phyloP scores from a whole-genome alignment of 2,329 filamentous ascomycete genomes.

The Cercospora sp. region DNA sequence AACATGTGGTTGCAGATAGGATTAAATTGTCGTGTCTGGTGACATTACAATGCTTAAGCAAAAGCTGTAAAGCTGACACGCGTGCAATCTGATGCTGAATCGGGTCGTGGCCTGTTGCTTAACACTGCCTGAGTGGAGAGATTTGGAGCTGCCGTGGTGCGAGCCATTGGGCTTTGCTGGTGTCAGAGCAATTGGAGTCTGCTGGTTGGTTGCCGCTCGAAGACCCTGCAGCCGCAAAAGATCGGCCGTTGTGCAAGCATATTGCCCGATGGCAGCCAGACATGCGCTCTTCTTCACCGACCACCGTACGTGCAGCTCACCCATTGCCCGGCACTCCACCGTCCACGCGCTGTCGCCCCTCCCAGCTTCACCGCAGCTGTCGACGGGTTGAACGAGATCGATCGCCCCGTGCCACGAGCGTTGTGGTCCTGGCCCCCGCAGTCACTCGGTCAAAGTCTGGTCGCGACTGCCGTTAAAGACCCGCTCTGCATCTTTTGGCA shows the following conservation, averaged over 20 bases:
- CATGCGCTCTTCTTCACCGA: constrained; percentile 1
- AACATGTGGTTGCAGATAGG: neutral
- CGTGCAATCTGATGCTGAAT: neutral
- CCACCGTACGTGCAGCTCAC: neutral
- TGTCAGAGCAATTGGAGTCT: neutral
- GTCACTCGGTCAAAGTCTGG: constrained; percentile 1
- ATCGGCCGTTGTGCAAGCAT: constrained; percentile 2
- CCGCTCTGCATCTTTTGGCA: constrained; percentile 1
- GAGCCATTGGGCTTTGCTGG: neutral
- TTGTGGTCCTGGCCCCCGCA: neutral
- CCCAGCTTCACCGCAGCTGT: neutral
- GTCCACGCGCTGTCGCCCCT: neutral
- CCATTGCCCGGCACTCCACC: neutral
- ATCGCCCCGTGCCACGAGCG: constrained; percentile 1
- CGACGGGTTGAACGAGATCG: neutral
- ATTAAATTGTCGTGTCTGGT: neutral
- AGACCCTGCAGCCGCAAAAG: constrained; percentile 1
- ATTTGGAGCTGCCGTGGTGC: neutral
- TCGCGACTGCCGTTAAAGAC: constrained; percentile 6
- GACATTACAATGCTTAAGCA: neutral
- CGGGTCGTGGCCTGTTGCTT: neutral
- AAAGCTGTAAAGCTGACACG: neutral
- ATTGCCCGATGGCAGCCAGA: neutral
- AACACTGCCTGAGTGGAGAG: neutral
- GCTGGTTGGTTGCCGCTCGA: neutral